Base-by-base conservation (phyloP, 2,329 filamentous ascomycete genomes). In the Ophiostoma angusticollis region DNA sequence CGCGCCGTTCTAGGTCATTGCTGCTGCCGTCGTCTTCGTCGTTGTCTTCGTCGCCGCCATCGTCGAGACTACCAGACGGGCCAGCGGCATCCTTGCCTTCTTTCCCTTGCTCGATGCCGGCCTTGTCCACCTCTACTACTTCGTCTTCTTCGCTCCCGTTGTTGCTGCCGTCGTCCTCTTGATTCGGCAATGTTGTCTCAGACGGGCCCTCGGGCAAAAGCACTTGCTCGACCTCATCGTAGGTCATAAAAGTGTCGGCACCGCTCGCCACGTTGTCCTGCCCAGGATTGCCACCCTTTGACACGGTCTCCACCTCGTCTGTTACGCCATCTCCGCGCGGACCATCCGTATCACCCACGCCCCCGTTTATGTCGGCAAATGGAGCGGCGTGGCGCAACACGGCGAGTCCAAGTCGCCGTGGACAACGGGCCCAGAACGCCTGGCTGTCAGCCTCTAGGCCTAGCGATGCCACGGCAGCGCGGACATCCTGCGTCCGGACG, bases 401-500 rank as follows among this genome's bases (percentile, higher is more conserved):
- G 13, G 65, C 55, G 4, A 77, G 48, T 5, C 64, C 56, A 27
- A 76, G 49, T 32, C 72, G 58, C 23, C 71, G 59, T 6, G 72
- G 62, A 23, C 61, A 64, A 12, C 50, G 56, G 1, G 57, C 59
- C 70, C 72, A 74, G 39, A 68, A 68, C 6, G 56, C 48, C 0
- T 49, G 46, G 1, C 55, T 54, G 39, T 66, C 54, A 1, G 47
- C 45, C 13, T 52, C 44, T 47, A 75, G 46, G 0, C 64, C 62
- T 3, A 74, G 47, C 2, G 68, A 68, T 1, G 61, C 56, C 2
- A 63, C 53, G 0, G 72, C 72, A 1, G 69, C 67, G 21, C 58
- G 51, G 2, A 70, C 69, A 43, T 76, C 71, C 22, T 60, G 58
- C 5, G 43, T 46, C 30, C 55, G 57, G 3, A 73, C 60, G 5